These are phyloP conservation scores for Phellinidium pouzarii DNA, from an alignment of 1,284 basidiomycete genomes.

Conservation along the genomic window DNA sequence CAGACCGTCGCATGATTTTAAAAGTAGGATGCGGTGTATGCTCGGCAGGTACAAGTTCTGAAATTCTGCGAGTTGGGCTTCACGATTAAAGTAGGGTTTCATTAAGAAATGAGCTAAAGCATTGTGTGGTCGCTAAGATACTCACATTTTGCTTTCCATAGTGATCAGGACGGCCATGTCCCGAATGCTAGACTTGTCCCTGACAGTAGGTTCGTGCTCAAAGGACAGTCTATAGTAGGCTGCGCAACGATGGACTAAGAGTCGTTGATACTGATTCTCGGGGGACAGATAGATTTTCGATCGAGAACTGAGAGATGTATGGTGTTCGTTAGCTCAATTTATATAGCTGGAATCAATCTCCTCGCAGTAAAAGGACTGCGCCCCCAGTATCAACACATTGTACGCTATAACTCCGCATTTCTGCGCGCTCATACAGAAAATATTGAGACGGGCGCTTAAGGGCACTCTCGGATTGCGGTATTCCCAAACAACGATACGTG, in stretches of 20 bases:
- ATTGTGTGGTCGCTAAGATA: conserved; percentile 20
- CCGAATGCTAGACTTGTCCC: conserved; percentile 48
- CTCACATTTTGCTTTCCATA: conserved; percentile 67
- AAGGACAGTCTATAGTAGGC: conserved; percentile 65
- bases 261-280: conserved; percentile 69
- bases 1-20: conserved; percentile 73
- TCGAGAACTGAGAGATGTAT: conserved; percentile 37
- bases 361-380: not conserved
- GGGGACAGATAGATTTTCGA: conserved; percentile 50
- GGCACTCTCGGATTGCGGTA: not conserved
- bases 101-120: conserved; percentile 15
- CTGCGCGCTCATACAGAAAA: not conserved
- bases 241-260: conserved; percentile 77
- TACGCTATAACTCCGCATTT: not conserved
- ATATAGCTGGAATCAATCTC: not conserved
- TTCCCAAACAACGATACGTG: not conserved
- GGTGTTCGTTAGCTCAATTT: not conserved
- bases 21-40: conserved; percentile 61
- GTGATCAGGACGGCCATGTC: conserved; percentile 49
- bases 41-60: conserved; percentile 75
- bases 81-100: conserved; percentile 9
- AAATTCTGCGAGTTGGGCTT: conserved; percentile 51
- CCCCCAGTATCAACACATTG: not conserved
- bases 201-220: conserved; percentile 58
- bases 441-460: no score